Percentiles rank a stretch among this genome's conserved stretches.
Conservation (phyloP, 148 eudicot species). For the Amaranthus cruentus region DNA sequence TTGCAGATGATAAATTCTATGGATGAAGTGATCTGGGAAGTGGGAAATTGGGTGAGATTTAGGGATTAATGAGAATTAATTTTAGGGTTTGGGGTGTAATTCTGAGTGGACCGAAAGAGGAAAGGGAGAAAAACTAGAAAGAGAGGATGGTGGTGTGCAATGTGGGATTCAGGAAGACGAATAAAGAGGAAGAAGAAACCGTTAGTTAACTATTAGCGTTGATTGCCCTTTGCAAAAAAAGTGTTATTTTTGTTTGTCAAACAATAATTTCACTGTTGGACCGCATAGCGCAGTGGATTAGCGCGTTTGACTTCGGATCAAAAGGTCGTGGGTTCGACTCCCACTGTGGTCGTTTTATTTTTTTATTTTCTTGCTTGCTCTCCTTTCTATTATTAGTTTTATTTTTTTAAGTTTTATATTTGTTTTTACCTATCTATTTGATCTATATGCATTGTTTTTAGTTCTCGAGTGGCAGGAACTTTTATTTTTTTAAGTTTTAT, state of each 20-base stretch:
- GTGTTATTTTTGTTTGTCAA: background rate
- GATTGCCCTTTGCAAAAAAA: background rate
- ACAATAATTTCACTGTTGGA: background rate
- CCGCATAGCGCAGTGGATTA: constrained; percentile 80
- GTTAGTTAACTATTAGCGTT: background rate
- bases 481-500: no score
- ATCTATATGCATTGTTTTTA: background rate
- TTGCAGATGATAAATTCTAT: background rate
- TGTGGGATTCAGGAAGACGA: background rate
- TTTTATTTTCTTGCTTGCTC: no score
- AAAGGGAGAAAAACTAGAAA: background rate
- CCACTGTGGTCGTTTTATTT: constrained; percentile 49
- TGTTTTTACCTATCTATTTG: no score
- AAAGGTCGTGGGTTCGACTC: constrained; percentile 75
- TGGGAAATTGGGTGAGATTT: background rate
- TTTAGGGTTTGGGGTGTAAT: no score
- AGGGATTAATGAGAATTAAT: no score
- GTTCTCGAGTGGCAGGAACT: no score
- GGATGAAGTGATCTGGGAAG: background rate
- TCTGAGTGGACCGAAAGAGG: no score
- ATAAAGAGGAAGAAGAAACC: background rate
- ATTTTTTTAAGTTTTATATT: no score
- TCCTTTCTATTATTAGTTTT: no score
- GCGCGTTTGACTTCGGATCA: constrained; percentile 81
- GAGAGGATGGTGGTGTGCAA: background rate